These are phyloP conservation scores for Marasmius oreades DNA, from an alignment of 1,284 basidiomycete genomes.

Conservation along the genomic window DNA sequence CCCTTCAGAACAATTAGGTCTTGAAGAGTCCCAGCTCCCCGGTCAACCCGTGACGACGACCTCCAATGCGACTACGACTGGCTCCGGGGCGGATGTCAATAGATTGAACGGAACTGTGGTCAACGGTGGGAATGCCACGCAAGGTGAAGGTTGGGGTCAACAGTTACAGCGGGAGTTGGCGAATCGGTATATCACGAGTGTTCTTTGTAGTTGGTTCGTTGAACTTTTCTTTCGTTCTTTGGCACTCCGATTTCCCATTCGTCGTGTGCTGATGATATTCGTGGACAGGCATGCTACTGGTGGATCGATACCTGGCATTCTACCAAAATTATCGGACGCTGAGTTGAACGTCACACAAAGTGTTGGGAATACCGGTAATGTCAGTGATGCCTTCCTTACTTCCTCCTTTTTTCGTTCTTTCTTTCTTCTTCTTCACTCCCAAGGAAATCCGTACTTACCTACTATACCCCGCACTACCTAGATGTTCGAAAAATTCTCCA, in stretches of 20 bases:
- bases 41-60: conserved; percentile 55
- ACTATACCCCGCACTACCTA: conserved; percentile 24
- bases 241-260: conserved; percentile 12
- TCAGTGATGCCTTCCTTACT: conserved; percentile 35
- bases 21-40: conserved; percentile 65
- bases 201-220: conserved; percentile 84
- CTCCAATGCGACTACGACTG: conserved; percentile 50
- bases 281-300: conserved; percentile 68
- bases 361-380: conserved; percentile 65
- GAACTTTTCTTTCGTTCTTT: too few species aligned
- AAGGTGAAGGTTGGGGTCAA: conserved; percentile 65
- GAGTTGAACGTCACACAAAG: conserved; percentile 78
- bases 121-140: conserved; percentile 68
- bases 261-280: neutral
- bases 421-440: conserved; percentile 11
- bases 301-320: conserved; percentile 67
- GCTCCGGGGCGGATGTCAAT: conserved; percentile 58
- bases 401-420: conserved; percentile 21
- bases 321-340: conserved; percentile 64
- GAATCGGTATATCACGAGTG: conserved; percentile 79
- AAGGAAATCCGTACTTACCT: neutral
- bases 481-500: conserved; percentile 91
- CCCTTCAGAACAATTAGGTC: conserved; percentile 70
- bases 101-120: conserved; percentile 56
- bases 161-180: conserved; percentile 69